A percentile compares a stretch with the other conserved stretches of the same genome.
Conservation (phyloP, 768 basidiomycete genomes). For the Russula sp. region DNA sequence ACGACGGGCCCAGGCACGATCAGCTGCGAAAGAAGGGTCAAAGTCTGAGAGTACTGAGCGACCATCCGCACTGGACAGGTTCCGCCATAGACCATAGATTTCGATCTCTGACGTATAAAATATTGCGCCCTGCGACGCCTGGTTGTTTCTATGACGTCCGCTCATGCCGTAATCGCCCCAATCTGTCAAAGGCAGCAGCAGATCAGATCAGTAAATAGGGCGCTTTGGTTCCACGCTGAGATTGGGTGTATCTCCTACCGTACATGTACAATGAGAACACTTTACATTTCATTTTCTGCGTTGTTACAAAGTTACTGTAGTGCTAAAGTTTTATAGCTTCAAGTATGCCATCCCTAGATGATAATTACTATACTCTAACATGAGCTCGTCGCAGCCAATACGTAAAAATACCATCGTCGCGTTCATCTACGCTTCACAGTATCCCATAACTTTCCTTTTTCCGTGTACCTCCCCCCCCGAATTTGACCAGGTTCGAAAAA, state of each 20-base stretch:
- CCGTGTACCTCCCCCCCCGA: background rate
- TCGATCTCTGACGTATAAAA: background rate
- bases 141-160: too few species aligned
- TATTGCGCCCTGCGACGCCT: too few species aligned
- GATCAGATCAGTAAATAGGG: background rate
- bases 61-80: slow-evolving; percentile 42
- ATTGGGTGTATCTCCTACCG: background rate
- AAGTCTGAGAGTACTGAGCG: slow-evolving; percentile 30
- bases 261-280: background rate
- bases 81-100: background rate
- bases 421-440: background rate
- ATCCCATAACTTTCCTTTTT: background rate
- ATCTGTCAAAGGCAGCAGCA: too few species aligned
- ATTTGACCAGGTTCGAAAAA: background rate
- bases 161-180: too few species aligned
- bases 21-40: slow-evolving; percentile 32
- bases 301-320: background rate
- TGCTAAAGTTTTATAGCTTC: background rate
- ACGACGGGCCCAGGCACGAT: slow-evolving; percentile 37
- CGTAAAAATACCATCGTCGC: background rate
- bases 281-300: too few species aligned
- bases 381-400: background rate
- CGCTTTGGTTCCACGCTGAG: background rate
- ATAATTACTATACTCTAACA: background rate
- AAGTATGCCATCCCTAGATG: background rate